Base-by-base conservation (phyloP, 2,329 filamentous ascomycete genomes). In the Cladorrhinum sp. region DNA sequence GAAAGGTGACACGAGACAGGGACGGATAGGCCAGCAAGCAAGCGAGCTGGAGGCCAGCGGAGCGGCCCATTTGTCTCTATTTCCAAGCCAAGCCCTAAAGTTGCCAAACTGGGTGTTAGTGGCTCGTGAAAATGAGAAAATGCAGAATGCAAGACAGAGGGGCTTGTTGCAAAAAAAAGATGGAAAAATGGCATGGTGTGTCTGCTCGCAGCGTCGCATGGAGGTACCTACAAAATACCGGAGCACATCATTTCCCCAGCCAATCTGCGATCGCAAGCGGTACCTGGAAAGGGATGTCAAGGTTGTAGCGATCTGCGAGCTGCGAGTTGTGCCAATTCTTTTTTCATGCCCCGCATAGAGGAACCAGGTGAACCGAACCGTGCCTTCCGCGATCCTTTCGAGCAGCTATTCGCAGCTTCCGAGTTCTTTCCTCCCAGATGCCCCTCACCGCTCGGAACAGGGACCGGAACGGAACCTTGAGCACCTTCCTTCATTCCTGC, bases 231-330 rank as follows among this genome's bases (percentile, higher is more conserved):
- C 49, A 24, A 25, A 27, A 27, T 50, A 24, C 20, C 24, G 49
- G 49, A 50, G 49, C 49, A 50, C 49, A 50, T 50, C 49, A 50
- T 50, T 18, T 50, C 49, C 49, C 24, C 27, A 23, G 52, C 52
- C 52, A 56, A 56, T 55, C 55, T 51, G 58, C 25, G 45, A 20
- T 25, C 24, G 36, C 48, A 38, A 61, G 62, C 59, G 56, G 58
- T 59, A 38, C 56, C 56, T 45, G 50, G 36, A n/a, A 25, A 45
- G 55, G 51, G 53, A 54, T 56, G 54, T 25, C 50, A 24, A 55
- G 29, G 58, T 63, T 61, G 56, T 56, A 63, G 51, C 60, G 58
- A 63, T 63, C 63, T 65, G 61, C 63, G 61, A 57, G 54, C 56
- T 41, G 61, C 63, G 61, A 57, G 54, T 49, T 41, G 32, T 58